A percentile compares a stretch with the other conserved stretches of the same genome.
phyloP scores from a whole-genome alignment of 2,329 filamentous ascomycete genomes.

The Sclerotinia sclerotiorum region DNA sequence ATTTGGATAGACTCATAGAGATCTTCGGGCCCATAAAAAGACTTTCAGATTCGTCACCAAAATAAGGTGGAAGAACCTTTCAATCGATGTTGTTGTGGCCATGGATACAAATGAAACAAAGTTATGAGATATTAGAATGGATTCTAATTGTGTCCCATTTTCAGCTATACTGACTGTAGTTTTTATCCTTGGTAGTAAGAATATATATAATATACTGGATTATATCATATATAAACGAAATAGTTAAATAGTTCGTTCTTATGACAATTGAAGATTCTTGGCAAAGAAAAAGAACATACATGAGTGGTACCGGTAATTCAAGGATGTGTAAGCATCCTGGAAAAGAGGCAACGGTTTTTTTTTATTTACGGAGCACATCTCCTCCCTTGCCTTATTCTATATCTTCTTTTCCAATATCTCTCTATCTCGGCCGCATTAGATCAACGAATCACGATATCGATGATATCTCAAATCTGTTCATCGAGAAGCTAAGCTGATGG shows the following conservation, averaged over 20 bases:
- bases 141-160: constrained; percentile 2
- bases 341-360: neutral
- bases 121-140: neutral
- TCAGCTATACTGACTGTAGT: neutral
- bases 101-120: neutral
- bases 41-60: neutral
- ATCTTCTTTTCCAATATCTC: neutral
- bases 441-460: constrained; percentile 8
- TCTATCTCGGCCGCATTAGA: neutral
- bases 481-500: neutral
- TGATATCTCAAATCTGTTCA: neutral
- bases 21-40: neutral
- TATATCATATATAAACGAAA: neutral
- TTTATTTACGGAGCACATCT: neutral
- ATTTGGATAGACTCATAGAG: neutral
- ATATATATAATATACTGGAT: neutral
- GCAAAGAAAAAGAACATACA: neutral
- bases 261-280: constrained; percentile 4
- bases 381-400: neutral
- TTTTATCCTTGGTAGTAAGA: neutral
- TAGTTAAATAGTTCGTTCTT: constrained; percentile 2
- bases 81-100: neutral
- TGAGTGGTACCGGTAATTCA: neutral
- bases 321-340: constrained; percentile 4
- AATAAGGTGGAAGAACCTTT: neutral